A percentile compares a stretch with the other conserved stretches of the same genome.
Conservation (phyloP, 371 early-diverging fungal species). For the Chytridium lagenaria region DNA sequence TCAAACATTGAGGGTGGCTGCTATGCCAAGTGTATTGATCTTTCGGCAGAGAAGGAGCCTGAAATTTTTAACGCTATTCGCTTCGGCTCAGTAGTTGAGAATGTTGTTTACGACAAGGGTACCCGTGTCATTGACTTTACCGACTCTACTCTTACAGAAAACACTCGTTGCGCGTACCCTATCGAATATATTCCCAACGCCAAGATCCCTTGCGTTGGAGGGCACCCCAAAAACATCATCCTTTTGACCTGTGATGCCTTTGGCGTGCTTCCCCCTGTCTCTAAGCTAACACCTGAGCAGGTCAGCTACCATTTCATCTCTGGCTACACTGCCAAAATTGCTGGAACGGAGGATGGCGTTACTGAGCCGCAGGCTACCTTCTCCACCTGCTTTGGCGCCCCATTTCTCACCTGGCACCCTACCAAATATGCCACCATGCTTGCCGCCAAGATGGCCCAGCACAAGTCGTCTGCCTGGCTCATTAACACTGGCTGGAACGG, state of each 20-base stretch:
- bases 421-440: conserved; percentile 96
- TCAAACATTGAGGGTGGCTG: conserved; percentile 99
- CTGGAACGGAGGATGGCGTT: conserved; percentile 97
- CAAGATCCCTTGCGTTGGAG: conserved; percentile 91
- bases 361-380: conserved; percentile 93
- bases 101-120: conserved; percentile 85
- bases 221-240: conserved; percentile 96
- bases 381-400: conserved; percentile 95
- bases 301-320: conserved; percentile 97
- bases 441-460: conserved; percentile 89
- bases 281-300: conserved; percentile 88
- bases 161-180: conserved; percentile 97
- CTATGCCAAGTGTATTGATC: conserved; percentile 96
- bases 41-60: conserved; percentile 95
- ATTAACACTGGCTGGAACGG: conserved; percentile 99
- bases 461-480: conserved; percentile 93
- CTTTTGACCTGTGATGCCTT: conserved; percentile 97
- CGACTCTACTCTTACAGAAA: conserved; percentile 86
- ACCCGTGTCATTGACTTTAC: conserved; percentile 89
- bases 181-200: conserved; percentile 96
- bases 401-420: conserved; percentile 97
- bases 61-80: conserved; percentile 96
- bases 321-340: conserved; percentile 74
- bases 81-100: conserved; percentile 94
- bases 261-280: conserved; percentile 94